A percentile compares a stretch with the other conserved stretches of the same genome.
Evolutionary conservation across 331 rosid species (phyloP).

Genomic region (Rosa hybrid): DNA sequence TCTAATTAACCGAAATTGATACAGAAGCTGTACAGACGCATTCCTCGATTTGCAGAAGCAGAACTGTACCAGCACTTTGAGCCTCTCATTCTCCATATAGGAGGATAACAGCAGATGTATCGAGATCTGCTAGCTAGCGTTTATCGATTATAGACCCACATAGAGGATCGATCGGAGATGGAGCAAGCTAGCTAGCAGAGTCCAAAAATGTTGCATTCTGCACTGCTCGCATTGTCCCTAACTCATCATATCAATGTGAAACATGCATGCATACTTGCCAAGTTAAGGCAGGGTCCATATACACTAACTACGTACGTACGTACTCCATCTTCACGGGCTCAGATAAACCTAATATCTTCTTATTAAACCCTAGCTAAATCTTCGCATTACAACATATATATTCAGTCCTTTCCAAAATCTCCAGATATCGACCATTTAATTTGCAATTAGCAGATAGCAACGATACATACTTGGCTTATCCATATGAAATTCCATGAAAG

Average conservation of each 20-base stretch:
- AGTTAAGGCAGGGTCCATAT: conserved; percentile 1
- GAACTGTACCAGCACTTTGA: neutral
- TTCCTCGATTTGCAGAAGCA: neutral
- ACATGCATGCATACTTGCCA: neutral
- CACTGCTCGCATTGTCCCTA: neutral
- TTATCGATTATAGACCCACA: neutral
- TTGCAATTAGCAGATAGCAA: neutral
- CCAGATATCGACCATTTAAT: neutral
- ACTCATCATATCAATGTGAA: neutral
- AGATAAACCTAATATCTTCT: neutral
- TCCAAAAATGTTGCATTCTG: neutral
- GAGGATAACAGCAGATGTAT: neutral
- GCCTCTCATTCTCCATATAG: neutral
- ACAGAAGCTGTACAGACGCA: neutral
- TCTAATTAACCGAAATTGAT: neutral
- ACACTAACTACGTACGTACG: neutral
- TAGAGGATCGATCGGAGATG: neutral
- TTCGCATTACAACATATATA: too few species aligned
- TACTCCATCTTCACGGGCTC: neutral
- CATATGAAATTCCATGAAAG: neutral
- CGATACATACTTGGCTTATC: neutral
- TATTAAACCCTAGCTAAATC: too few species aligned
- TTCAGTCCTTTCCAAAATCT: neutral
- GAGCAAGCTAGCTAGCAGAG: neutral
- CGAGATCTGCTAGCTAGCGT: neutral